Evolutionary conservation across 1,284 basidiomycete species (phyloP), one percentile per base, ranked within the genome.

Genomic region (Cutaneotrichosporon sp.): DNA sequence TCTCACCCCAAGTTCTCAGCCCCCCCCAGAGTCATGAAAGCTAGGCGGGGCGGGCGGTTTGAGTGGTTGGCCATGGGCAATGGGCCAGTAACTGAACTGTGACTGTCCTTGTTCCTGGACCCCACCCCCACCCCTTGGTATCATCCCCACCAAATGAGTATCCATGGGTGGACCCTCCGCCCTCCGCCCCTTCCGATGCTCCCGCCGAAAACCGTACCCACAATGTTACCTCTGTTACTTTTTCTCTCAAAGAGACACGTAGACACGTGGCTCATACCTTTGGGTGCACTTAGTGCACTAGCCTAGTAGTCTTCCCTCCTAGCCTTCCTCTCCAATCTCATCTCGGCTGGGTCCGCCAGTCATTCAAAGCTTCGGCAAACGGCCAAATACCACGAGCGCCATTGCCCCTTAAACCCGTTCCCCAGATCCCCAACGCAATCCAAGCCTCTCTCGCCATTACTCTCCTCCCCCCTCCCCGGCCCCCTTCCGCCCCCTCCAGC

Each of bases 41-140:
- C 16, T 18, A 10, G 47, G 21, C 47, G 47, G 47, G 8, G 16
- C 21, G 26, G 47, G 13, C 13, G 38, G 38, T 40, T 11, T 10
- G 36, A 36, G 36, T 26, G 26, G 26, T 26, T 26, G 26, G 26
- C 26, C 26, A 9, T 36, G 34, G 34, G 34, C 34, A 6, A 10
- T 5, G 34, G 34, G 34, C 34, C 11, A 13, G 34, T 36, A 36
- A 13, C 8, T 36, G 5, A 36, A 36, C 26, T 46, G 42, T 46
- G 42, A 46, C 42, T 46, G 42, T 46, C 42, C 42, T 18, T 46
- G 42, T 46, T 46, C 42, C 42, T 46, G 42, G 18, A 46, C 42
- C 42, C 42, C 42, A 46, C 42, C 42, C 42, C 42, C 4, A 4
- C 42, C 42, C 42, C 18, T n/a, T 18, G 18, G 18, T 18, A 7